phyloP scores from a whole-genome alignment of 1,139 yeast genomes.

The Sugiyamaella novakii region DNA sequence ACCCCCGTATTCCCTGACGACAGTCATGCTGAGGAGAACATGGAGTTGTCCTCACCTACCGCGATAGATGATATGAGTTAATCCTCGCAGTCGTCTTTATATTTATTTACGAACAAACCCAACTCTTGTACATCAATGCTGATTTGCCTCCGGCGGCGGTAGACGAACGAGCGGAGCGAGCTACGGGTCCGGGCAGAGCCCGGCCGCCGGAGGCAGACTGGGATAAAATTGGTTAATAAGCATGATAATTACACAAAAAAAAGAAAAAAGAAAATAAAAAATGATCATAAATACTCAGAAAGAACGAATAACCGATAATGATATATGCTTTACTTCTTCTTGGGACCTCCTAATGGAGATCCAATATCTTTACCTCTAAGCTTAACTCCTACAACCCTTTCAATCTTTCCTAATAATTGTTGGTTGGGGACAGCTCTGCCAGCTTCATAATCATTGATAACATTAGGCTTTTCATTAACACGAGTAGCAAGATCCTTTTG shows the following conservation, averaged over 20 bases:
- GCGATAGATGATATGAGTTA: background rate
- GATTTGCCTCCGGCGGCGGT: background rate
- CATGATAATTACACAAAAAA: conserved; percentile 5
- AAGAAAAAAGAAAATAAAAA: no score
- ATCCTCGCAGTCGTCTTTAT: no score
- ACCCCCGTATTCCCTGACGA: no score
- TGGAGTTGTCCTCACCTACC: conserved; percentile 8
- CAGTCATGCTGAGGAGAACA: no score
- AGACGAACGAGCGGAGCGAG: background rate
- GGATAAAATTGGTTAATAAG: no score
- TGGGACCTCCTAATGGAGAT: conserved; percentile 78
- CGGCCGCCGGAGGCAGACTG: background rate
- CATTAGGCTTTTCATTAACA: conserved; percentile 93
- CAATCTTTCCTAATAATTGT: conserved; percentile 88
- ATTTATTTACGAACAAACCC: background rate
- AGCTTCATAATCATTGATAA: conserved; percentile 94
- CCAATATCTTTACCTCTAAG: conserved; percentile 97
- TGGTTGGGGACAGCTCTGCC: conserved; percentile 97
- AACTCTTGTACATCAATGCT: conserved; percentile 1
- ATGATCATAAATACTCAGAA: no score
- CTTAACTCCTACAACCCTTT: conserved; percentile 91
- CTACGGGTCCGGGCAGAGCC: background rate
- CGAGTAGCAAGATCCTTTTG: conserved; percentile 96
- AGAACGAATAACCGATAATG: background rate
- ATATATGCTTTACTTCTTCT: conserved; percentile 47